Evolutionary conservation across 2,329 filamentous ascomycete species (phyloP), one percentile per base, ranked within the genome.

Genomic region (Cladophialophora immunda): DNA sequence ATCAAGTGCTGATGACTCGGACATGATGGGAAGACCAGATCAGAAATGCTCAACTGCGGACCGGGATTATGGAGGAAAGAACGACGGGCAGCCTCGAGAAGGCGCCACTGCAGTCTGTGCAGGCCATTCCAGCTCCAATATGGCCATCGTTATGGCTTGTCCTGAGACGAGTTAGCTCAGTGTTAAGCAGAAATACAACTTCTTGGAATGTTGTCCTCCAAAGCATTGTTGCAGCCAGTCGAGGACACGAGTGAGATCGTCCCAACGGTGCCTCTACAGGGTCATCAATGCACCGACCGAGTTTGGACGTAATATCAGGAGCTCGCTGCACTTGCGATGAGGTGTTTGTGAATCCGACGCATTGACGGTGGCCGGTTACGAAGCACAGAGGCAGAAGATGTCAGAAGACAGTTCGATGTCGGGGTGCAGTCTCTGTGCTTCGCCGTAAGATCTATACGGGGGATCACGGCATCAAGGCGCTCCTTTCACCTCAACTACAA

Each of bases 11-110:
- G 30, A 41, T 50, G 29, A 32, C 29, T 52, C 30, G n/a, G 29
- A 15, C 58, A 58, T 47, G 53, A 36, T 45, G 53, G n/a, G n/a
- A 17, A 56, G 22, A 19, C 50, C 22, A 25, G 17, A 4, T n/a
- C 52, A 34, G 27, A 34, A 5, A 34, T 13, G 30, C 15, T 15
- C 27, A n/a, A 34, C 52, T 30, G 15, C 27, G 30, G 32, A 36
- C 19, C 4, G 9, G 25, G 52, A 38, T 30, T 19, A 50, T 22
- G 36, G 47, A 36, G 32, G 54, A 11, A 34, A 22, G n/a, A 58
- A 27, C 27, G 29, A 29, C 13, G 30, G 22, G 3, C 45, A 13
- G 11, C 22, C 3, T 22, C 7, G 22, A 25, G 45, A 22, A 50
- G 45, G 45, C 25, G 45, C 45, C 9, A 25, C n/a, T n/a, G n/a